Conservation (phyloP, 2,329 filamentous ascomycete species). For the Stromatinia cepivora region DNA sequence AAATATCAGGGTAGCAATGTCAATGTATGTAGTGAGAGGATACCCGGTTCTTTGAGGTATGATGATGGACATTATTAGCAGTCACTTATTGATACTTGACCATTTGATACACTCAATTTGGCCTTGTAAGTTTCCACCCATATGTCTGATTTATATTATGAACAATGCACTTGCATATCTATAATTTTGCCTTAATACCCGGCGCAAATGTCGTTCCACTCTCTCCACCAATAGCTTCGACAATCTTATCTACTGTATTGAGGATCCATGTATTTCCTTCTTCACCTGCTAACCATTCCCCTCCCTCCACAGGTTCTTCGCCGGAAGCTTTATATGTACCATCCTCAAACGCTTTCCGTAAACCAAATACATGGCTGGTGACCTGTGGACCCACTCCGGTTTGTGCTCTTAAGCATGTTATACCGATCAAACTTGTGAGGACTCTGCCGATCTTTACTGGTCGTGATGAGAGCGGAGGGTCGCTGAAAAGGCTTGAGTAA, state of each 20-base stretch:
- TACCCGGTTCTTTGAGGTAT: too few species aligned
- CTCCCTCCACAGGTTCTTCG: constrained; percentile 50
- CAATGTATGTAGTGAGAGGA: too few species aligned
- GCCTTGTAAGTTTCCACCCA: neutral
- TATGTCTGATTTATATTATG: neutral
- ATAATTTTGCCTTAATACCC: constrained; percentile 36
- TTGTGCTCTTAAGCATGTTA: constrained; percentile 75
- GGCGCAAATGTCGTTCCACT: constrained; percentile 53
- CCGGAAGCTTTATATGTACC: constrained; percentile 54
- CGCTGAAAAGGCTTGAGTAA: constrained; percentile 72
- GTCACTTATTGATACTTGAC: neutral
- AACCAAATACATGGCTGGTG: constrained; percentile 75
- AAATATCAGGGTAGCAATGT: too few species aligned
- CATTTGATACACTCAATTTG: neutral
- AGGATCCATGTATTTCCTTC: constrained; percentile 66
- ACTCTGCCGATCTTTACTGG: constrained; percentile 63
- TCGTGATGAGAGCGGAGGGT: constrained; percentile 53
- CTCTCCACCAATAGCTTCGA: constrained; percentile 50
- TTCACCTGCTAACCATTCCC: constrained; percentile 62
- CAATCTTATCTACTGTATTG: constrained; percentile 60
- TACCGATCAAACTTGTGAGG: constrained; percentile 70
- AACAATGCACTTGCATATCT: neutral
- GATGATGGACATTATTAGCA: neutral
- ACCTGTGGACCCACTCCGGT: constrained; percentile 83
- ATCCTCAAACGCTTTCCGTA: constrained; percentile 74